Conservation (phyloP, 129 eudicot genomes). For the Flaveria brownii region DNA sequence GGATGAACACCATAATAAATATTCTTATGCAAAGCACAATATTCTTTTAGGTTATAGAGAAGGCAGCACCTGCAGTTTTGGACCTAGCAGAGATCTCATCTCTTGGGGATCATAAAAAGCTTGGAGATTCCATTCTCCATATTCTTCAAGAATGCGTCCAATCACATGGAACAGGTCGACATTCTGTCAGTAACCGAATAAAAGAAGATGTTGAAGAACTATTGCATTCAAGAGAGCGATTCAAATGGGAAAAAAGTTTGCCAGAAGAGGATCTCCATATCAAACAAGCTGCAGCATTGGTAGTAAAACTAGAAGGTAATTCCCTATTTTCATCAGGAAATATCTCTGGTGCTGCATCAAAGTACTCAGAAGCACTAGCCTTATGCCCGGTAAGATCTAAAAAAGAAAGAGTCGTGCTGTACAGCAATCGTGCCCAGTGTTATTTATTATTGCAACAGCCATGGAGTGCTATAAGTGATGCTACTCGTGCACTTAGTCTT, state of each 20-base stretch:
- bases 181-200: constrained; percentile 49
- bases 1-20: constrained; percentile 1
- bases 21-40: constrained; percentile 2
- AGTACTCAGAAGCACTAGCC: constrained; percentile 83
- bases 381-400: constrained; percentile 85
- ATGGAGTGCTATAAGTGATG: constrained; percentile 79
- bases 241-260: constrained; percentile 84
- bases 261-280: constrained; percentile 98
- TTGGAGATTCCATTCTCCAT: constrained; percentile 81
- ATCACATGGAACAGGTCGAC: constrained; percentile 66
- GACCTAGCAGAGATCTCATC: constrained; percentile 85
- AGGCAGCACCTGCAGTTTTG: constrained; percentile 76
- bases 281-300: constrained; percentile 93
- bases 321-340: constrained; percentile 85
- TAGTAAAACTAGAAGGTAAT: constrained; percentile 92
- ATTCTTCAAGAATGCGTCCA: constrained; percentile 81
- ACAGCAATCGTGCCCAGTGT: constrained; percentile 95
- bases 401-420: constrained; percentile 83
- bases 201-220: constrained; percentile 71
- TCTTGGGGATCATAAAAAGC: constrained; percentile 85
- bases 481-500: constrained; percentile 89
- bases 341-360: constrained; percentile 84
- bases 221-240: constrained; percentile 54
- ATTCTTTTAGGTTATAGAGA: constrained; percentile 64
- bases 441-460: constrained; percentile 87